Conservation (phyloP, 2,329 filamentous ascomycete species). For the Sordariomycetes sp. region DNA sequence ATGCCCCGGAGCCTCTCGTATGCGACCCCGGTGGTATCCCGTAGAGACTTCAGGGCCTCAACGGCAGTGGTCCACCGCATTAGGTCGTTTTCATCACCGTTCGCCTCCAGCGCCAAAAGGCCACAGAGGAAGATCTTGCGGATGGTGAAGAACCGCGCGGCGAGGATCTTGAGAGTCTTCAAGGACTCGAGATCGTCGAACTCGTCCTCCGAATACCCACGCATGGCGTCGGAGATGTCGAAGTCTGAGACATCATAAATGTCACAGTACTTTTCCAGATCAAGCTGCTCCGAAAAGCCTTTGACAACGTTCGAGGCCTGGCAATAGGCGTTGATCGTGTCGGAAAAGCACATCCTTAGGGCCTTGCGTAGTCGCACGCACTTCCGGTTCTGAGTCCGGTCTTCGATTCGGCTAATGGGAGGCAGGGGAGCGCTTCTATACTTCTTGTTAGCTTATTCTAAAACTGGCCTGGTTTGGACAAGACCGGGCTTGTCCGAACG, state of each 20-base stretch:
- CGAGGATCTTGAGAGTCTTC: constrained; percentile 69
- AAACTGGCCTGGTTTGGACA: background rate
- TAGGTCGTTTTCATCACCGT: constrained; percentile 67
- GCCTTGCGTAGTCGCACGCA: constrained; percentile 71
- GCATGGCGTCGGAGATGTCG: constrained; percentile 60
- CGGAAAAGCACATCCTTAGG: constrained; percentile 59
- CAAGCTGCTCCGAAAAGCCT: constrained; percentile 64
- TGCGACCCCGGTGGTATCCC: constrained; percentile 47
- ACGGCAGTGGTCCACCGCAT: constrained; percentile 68
- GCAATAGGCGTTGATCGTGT: constrained; percentile 61
- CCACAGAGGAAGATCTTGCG: constrained; percentile 82
- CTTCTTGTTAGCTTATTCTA: constrained; percentile 8
- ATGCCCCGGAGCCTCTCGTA: constrained; percentile 58
- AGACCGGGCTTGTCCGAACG: background rate
- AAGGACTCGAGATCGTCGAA: constrained; percentile 70
- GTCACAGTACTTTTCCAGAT: constrained; percentile 88
- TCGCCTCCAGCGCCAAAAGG: constrained; percentile 77
- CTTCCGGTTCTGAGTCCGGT: constrained; percentile 65
- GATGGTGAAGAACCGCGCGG: constrained; percentile 68
- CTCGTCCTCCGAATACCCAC: constrained; percentile 53
- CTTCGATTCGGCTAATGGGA: constrained; percentile 85
- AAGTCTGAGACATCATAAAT: constrained; percentile 70
- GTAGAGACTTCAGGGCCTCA: constrained; percentile 61
- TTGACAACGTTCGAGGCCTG: constrained; percentile 59
- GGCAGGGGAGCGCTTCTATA: constrained; percentile 75